Conservation (phyloP, 179 eudicot genomes). For the Monotropa hypopitys region DNA sequence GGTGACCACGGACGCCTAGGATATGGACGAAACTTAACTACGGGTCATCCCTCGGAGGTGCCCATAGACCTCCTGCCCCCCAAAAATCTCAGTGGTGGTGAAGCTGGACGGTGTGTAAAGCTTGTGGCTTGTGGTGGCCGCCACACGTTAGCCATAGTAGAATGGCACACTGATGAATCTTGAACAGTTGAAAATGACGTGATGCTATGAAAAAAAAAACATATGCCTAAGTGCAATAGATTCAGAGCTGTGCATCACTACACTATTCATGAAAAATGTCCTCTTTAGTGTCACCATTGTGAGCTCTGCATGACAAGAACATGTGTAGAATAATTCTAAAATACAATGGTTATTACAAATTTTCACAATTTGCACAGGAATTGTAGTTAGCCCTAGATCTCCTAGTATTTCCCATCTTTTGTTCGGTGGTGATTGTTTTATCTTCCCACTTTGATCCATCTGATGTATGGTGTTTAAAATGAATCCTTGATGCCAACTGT, state of each 20-base stretch:
- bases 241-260: neutral
- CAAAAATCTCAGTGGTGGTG: constrained; percentile 19
- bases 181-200: constrained; percentile 6
- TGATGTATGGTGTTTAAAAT: too few species aligned
- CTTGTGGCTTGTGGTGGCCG: constrained; percentile 93
- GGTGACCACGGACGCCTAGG: constrained; percentile 98
- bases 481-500: too few species aligned
- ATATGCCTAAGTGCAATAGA: neutral
- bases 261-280: neutral
- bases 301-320: too few species aligned
- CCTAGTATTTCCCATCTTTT: too few species aligned
- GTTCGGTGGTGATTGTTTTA: too few species aligned
- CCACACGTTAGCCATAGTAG: constrained; percentile 65
- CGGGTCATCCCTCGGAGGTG: constrained; percentile 81
- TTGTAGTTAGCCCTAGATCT: too few species aligned
- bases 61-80: constrained; percentile 65
- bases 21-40: constrained; percentile 69
- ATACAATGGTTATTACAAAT: too few species aligned
- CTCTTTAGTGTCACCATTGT: too few species aligned
- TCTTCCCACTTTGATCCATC: too few species aligned
- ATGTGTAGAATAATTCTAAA: too few species aligned
- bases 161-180: constrained; percentile 39
- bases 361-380: too few species aligned
- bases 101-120: constrained; percentile 51
- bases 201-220: neutral